Evolutionary conservation across 257 asterid species (phyloP).

Genomic region (Nicotiana paniculata): DNA sequence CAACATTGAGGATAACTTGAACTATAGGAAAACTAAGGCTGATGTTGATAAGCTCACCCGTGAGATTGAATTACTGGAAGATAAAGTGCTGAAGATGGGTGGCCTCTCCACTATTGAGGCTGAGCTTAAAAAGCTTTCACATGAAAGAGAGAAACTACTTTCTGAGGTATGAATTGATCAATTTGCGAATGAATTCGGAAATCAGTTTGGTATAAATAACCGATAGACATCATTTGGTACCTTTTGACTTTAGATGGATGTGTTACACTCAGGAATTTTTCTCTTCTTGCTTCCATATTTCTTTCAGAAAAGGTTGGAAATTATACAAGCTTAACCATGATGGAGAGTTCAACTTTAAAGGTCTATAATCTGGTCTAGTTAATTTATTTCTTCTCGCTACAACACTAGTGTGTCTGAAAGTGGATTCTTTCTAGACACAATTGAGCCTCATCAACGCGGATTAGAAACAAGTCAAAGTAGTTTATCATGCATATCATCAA

Average conservation of each 20-base stretch:
- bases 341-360: neutral
- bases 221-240: neutral
- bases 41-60: slow-evolving; percentile 55
- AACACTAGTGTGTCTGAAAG: neutral
- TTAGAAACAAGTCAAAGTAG: neutral
- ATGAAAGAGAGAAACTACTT: slow-evolving; percentile 78
- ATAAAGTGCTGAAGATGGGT: slow-evolving; percentile 48
- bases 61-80: slow-evolving; percentile 82
- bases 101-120: slow-evolving; percentile 62
- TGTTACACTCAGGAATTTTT: neutral
- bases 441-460: neutral
- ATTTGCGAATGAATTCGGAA: neutral
- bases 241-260: neutral
- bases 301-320: neutral
- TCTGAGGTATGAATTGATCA: slow-evolving; percentile 56
- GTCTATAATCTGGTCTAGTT: slow-evolving; percentile 4
- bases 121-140: slow-evolving; percentile 48
- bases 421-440: neutral
- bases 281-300: neutral
- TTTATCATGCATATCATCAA: neutral
- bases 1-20: slow-evolving; percentile 71
- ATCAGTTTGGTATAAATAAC: neutral
- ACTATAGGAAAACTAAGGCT: slow-evolving; percentile 65
- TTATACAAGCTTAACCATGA: neutral
- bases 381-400: neutral